Conservation (phyloP, 2,329 filamentous ascomycete genomes). For the Dothideomycetes sp. region DNA sequence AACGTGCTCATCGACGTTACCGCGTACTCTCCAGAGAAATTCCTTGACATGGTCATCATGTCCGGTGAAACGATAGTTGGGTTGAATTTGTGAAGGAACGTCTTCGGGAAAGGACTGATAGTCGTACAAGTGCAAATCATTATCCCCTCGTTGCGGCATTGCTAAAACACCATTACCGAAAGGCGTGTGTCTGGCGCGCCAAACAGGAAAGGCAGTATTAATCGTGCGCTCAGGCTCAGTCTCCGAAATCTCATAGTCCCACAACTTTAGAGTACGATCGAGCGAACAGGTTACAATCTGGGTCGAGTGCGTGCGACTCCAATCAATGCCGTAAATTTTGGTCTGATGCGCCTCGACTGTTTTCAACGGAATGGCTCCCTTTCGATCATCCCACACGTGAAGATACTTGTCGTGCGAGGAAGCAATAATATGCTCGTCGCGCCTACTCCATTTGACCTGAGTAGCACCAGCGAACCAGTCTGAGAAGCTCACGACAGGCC, state of each 20-base stretch:
- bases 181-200: slow-evolving; percentile 83
- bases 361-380: slow-evolving; percentile 65
- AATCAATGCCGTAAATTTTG: slow-evolving; percentile 92
- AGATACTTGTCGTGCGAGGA: slow-evolving; percentile 84
- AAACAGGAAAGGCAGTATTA: slow-evolving; percentile 74
- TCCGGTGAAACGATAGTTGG: slow-evolving; percentile 46
- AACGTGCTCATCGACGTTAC: slow-evolving; percentile 53
- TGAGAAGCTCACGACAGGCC: slow-evolving; percentile 71
- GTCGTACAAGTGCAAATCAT: slow-evolving; percentile 77
- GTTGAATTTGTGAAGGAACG: slow-evolving; percentile 39
- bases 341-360: slow-evolving; percentile 83
- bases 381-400: slow-evolving; percentile 83
- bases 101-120: slow-evolving; percentile 27
- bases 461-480: slow-evolving; percentile 92
- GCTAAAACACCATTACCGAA: slow-evolving; percentile 79
- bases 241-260: slow-evolving; percentile 62
- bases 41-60: slow-evolving; percentile 68
- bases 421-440: slow-evolving; percentile 76
- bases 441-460: slow-evolving; percentile 89
- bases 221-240: slow-evolving; percentile 68
- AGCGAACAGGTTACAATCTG: slow-evolving; percentile 80
- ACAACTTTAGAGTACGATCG: slow-evolving; percentile 87
- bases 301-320: slow-evolving; percentile 69
- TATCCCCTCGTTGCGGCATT: slow-evolving; percentile 86
- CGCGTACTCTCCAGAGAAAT: slow-evolving; percentile 79